Percentiles rank a stretch among this genome's conserved stretches.
Evolutionary conservation across 129 eudicot species (phyloP).

Genomic region (Heracleum sosnowskyi): DNA sequence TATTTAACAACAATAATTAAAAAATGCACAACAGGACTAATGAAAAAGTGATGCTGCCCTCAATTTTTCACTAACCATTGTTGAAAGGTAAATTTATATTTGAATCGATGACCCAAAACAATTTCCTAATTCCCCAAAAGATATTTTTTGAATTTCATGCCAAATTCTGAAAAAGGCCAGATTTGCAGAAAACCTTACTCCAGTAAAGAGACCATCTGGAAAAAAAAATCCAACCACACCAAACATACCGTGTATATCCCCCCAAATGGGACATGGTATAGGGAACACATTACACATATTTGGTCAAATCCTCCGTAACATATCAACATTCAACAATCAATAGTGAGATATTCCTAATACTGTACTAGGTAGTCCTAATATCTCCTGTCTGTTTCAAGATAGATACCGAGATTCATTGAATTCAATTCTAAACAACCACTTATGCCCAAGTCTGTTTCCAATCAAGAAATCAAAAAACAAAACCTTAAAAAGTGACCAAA

Average conservation of each 20-base stretch:
- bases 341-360: too few species aligned
- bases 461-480: neutral
- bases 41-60: neutral
- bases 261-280: too few species aligned
- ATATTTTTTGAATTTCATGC: neutral
- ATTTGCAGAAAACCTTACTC: neutral
- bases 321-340: neutral
- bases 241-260: neutral
- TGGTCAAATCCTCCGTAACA: neutral
- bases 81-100: neutral
- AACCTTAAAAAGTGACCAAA: too few species aligned
- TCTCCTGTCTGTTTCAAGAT: neutral
- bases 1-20: too few species aligned
- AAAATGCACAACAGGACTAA: neutral
- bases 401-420: neutral
- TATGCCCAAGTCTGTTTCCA: neutral
- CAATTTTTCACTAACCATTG: neutral
- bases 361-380: neutral
- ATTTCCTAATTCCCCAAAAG: neutral
- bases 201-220: neutral
- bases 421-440: neutral
- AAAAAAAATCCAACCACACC: neutral
- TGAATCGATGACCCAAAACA: neutral
- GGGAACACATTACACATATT: too few species aligned
- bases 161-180: neutral